Base-by-base conservation (phyloP, 768 basidiomycete species). In the Lentinula edodes region DNA sequence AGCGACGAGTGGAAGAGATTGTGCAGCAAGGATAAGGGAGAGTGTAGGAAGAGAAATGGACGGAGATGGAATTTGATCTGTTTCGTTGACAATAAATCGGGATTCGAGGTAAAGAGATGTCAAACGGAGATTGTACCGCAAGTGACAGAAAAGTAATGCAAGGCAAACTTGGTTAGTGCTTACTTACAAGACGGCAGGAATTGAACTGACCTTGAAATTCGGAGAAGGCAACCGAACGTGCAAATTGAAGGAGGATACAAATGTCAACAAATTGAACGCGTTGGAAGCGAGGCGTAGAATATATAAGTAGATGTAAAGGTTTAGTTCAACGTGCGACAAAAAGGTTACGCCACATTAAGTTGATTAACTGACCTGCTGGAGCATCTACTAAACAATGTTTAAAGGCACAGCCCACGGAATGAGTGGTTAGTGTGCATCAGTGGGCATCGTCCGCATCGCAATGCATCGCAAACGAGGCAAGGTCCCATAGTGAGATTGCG, bases 1-100 rank as follows among this genome's bases (percentile, higher is more conserved):
- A 1, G 82, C 76, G 13, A 90, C 78, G 6, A 84, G 72, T 1
- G 84, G 79, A 1, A 88, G 71, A 16, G 84, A 84, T 55, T 84
- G 87, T 6, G 88, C 83, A 0, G 85, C 80, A 28, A 88, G 68
- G 2, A 88, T 79, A 57, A 87, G 66, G n/a, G 78, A 75, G 61
- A 80, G 67, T 0, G 83, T 52, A 18, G 28, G 45, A n/a, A 39
- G 56, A 34, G 58, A 39, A 6, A 63, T 5, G 70, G 61, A 8
- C 46, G 71, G 54, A 3, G 68, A 62, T 7, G 74, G 59, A 0
- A 66, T 64, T 32, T 72, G 74, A 67, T 46, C 58, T 64, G 15
- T 13, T 23, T n/a, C 28, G 41, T 28, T 39, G 38, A n/a, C 28
- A 36, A 48, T 20, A 20, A 13, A 34, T 48, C 20, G 7, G 7